These are phyloP conservation scores for Rhodotorula sp. DNA, from an alignment of 1,284 basidiomycete species.

Conservation along the genomic window DNA sequence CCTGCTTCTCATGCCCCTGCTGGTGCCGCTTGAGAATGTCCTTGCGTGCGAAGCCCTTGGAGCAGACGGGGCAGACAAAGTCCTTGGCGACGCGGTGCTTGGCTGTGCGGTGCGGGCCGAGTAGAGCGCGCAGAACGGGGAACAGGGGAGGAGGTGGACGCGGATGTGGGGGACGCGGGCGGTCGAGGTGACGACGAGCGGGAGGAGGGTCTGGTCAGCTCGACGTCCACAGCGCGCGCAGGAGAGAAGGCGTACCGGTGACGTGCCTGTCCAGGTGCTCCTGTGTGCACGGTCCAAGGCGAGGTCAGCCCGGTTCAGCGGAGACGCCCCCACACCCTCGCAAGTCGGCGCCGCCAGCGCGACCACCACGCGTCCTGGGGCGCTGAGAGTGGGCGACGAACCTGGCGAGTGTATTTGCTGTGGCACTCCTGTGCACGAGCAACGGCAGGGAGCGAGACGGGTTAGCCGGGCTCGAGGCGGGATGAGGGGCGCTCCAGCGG, in stretches of 20 bases:
- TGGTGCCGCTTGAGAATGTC: conserved; percentile 42
- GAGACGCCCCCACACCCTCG: not conserved
- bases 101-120: conserved; percentile 3
- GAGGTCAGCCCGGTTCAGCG: not conserved
- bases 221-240: too few relatives aligned
- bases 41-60: conserved; percentile 40
- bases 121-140: not conserved
- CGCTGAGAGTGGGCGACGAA: not conserved
- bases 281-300: not conserved
- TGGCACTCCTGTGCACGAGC: conserved; percentile 10
- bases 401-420: conserved; percentile 17
- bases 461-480: not conserved
- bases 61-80: conserved; percentile 39
- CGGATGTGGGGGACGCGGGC: conserved; percentile 4
- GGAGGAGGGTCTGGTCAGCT: not conserved
- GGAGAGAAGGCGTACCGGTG: conserved; percentile 13
- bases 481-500: too few relatives aligned
- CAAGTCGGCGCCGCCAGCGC: not conserved
- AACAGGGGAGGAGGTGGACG: not conserved
- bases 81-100: conserved; percentile 39
- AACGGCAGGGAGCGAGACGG: not conserved
- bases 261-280: conserved; percentile 39
- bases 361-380: not conserved
- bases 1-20: conserved; percentile 37
- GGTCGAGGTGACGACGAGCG: not conserved